Evolutionary conservation across 441 rosid genomes (phyloP).

Genomic region (Corymbia citriodora): DNA sequence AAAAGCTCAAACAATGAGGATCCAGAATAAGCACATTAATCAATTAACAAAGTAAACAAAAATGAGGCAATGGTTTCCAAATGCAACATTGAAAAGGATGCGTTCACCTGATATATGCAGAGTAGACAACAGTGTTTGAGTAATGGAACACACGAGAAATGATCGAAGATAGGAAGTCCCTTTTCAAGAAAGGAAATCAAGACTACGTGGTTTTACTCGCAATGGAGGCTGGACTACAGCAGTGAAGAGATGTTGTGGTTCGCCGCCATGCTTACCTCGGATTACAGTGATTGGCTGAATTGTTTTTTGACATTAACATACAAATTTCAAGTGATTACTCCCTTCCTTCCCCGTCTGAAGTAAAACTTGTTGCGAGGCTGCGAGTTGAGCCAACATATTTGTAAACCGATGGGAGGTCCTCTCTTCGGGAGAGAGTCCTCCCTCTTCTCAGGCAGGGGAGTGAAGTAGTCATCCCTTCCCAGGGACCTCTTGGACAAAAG

Average conservation of each 20-base stretch:
- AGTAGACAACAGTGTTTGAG: fast-evolving
- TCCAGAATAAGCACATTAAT: not conserved
- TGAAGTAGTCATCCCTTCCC: not conserved
- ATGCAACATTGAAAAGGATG: not conserved
- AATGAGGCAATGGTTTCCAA: not conserved
- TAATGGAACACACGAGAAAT: not conserved
- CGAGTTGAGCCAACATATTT: not conserved
- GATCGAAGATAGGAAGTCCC: not conserved
- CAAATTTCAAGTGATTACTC: not conserved
- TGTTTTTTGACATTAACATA: not conserved
- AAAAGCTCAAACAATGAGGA: not conserved
- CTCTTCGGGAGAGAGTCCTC: not conserved
- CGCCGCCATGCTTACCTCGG: fast-evolving
- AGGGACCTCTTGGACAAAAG: not conserved
- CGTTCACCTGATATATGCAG: not conserved
- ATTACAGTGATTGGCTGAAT: not conserved
- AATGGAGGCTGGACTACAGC: fast-evolving
- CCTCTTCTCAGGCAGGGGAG: not conserved
- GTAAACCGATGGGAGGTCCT: not conserved
- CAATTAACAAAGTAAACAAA: not conserved
- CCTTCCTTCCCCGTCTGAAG: not conserved
- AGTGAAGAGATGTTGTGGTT: too few species aligned
- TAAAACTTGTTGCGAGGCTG: not conserved
- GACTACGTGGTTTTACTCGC: not conserved
- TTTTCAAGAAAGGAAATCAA: not conserved